These are phyloP conservation scores for Penicillium pulvis DNA, from an alignment of 495 filamentous ascomycete genomes.

Conservation along the genomic window DNA sequence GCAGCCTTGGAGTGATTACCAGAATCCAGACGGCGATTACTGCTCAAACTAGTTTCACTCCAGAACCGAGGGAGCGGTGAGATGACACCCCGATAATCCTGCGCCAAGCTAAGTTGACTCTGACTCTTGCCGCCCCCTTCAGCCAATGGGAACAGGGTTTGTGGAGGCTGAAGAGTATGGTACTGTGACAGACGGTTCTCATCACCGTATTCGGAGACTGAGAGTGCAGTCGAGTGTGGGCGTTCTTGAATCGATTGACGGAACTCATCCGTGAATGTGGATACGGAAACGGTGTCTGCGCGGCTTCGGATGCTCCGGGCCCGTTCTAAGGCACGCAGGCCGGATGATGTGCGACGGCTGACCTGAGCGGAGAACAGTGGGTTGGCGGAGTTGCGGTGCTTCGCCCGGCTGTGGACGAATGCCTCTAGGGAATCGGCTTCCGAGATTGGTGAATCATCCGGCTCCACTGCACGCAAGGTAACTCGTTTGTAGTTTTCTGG, in stretches of 20 bases:
- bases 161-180: constrained; percentile 26
- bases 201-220: constrained; percentile 44
- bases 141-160: constrained; percentile 28
- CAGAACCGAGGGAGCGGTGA: constrained; percentile 47
- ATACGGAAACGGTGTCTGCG: constrained; percentile 42
- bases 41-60: constrained; percentile 42
- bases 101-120: constrained; percentile 44
- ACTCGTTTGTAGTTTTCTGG: constrained; percentile 37
- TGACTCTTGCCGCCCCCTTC: constrained; percentile 29
- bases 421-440: constrained; percentile 48
- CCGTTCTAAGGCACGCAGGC: constrained; percentile 39
- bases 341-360: constrained; percentile 38
- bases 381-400: constrained; percentile 46
- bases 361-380: constrained; percentile 45
- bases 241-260: constrained; percentile 39
- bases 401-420: constrained; percentile 48
- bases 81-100: constrained; percentile 46
- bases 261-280: constrained; percentile 38
- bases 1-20: constrained; percentile 19
- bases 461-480: constrained; percentile 39
- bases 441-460: constrained; percentile 39
- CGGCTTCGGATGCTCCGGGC: constrained; percentile 42
- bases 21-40: constrained; percentile 27
- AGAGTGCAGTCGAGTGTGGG: constrained; percentile 41
- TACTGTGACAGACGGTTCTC: constrained; percentile 38